Evolutionary conservation across 2,329 filamentous ascomycete species (phyloP).

Genomic region (Tolypocladium inflatum): DNA sequence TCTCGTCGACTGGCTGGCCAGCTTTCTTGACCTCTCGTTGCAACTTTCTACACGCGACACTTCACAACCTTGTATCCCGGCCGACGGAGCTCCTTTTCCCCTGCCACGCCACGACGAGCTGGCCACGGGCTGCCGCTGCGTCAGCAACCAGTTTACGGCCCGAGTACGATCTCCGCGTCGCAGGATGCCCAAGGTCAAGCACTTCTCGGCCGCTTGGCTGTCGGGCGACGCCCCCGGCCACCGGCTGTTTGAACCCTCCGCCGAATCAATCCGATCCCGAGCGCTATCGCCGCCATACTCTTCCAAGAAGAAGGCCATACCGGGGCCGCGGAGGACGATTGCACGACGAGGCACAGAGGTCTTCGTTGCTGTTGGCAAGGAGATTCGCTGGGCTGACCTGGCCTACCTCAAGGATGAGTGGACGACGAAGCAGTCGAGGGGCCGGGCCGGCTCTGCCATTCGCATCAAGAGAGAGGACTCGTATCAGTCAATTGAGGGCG

Average conservation of each 20-base stretch:
- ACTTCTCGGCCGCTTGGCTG: constrained; percentile 83
- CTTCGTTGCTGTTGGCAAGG: constrained; percentile 79
- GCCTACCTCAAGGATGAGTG: constrained; percentile 61
- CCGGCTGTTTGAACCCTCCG: constrained; percentile 57
- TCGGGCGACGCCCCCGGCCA: constrained; percentile 67
- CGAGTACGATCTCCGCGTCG: neutral
- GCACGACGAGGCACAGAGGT: constrained; percentile 77
- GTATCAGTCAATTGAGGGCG: constrained; percentile 23
- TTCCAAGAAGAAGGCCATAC: constrained; percentile 31
- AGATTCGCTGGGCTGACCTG: constrained; percentile 87
- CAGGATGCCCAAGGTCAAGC: constrained; percentile 75
- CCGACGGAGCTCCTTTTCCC: neutral
- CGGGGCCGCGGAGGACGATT: constrained; percentile 55
- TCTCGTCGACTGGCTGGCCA: neutral
- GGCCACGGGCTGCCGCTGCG: neutral
- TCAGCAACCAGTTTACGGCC: neutral
- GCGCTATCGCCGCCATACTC: constrained; percentile 27
- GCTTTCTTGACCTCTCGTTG: neutral
- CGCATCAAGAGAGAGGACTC: constrained; percentile 41
- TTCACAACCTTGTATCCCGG: neutral
- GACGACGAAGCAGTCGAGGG: constrained; percentile 18
- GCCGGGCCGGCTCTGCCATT: constrained; percentile 19
- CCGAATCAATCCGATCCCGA: constrained; percentile 28
- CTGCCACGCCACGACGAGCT: neutral
- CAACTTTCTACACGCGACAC: neutral